These are phyloP conservation scores for Alternaria metachromatica DNA, from an alignment of 2,329 filamentous ascomycete species.

Conservation along the genomic window DNA sequence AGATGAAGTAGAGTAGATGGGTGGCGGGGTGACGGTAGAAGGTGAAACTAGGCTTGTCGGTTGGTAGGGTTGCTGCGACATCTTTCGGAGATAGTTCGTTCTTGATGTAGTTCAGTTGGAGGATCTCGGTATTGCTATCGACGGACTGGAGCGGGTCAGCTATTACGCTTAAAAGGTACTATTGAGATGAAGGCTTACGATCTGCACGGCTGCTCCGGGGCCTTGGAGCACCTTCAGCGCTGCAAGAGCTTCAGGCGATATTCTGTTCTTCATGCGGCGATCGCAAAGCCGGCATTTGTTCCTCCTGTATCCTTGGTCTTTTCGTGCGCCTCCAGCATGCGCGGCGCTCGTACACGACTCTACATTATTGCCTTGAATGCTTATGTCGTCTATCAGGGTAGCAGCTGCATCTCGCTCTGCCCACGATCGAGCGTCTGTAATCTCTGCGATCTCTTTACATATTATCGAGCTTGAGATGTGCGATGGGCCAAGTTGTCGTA, in stretches of 20 bases:
- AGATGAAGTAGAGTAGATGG: constrained; percentile 32
- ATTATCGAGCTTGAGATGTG: constrained; percentile 28
- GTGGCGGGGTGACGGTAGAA: constrained; percentile 33
- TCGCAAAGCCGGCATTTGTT: constrained; percentile 41
- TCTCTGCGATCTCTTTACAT: constrained; percentile 37
- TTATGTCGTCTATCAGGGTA: not conserved
- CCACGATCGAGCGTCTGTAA: constrained; percentile 36
- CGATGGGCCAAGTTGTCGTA: constrained; percentile 20
- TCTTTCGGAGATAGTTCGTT: not conserved
- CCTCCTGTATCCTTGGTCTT: constrained; percentile 21
- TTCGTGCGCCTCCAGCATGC: not conserved
- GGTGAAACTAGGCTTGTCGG: constrained; percentile 28
- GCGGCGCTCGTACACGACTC: not conserved
- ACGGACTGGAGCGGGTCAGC: constrained; percentile 15
- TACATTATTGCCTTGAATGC: not conserved
- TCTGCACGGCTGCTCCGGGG: constrained; percentile 24
- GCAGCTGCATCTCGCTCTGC: constrained; percentile 22
- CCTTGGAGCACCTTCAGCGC: constrained; percentile 22
- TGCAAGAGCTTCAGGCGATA: constrained; percentile 21
- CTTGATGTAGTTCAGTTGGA: constrained; percentile 19
- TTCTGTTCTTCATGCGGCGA: constrained; percentile 41
- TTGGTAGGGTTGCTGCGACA: not conserved
- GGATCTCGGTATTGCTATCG: constrained; percentile 21
- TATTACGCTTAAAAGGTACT: not conserved
- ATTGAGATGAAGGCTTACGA: constrained; percentile 13